Base-by-base conservation (phyloP, 306 rosid species). In the Ammopiptanthus mongolicus region DNA sequence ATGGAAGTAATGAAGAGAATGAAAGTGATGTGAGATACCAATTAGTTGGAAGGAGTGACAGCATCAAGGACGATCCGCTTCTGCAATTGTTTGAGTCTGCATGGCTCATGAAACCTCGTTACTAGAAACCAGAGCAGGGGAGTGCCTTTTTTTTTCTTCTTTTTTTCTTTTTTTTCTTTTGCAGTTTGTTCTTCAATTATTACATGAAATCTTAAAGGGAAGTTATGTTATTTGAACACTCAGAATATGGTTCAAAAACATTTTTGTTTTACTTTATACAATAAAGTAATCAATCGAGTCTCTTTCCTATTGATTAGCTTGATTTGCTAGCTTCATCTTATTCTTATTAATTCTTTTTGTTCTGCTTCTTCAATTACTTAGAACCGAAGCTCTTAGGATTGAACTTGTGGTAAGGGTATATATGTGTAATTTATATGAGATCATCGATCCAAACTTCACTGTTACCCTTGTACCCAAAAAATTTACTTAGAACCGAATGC, bases 81-180 rank as follows among this genome's bases (percentile, higher is more conserved):
- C n/a, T 87, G 12, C 79, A 81, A 12, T 72, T 93, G 89, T 90
- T 93, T 1, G 98, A 93, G 63, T 77, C 85, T 2, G 86, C 87
- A 33, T 89, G 97, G 96, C 86, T 83, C 21, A 86, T 59, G 96
- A 84, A 74, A 5, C 65, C 80, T 0, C 59, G 67, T 78, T 9
- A 9, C 42, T 23, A 41, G 52, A 51, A 57, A 17, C 15, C 2
- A 21, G 19, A 28, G 18, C 58, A 73, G 48, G 77, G 29, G 23
- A 18, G 41, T 41, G 44, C 34, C 33, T 9, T 18, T 53, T 68
- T 39, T 37, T 2, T 33, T 12, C n/a, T 5, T 9, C 6, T 10
- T 12, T 71, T 44, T 9, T 25, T 6, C 10, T 12, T 78, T 56
- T 9, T 25, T 59, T 33, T 25, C 7, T 52, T 34, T 67, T 71